Evolutionary conservation across 1,284 basidiomycete species (phyloP), one percentile per base, ranked within the genome.

Genomic region (Nidula niveotomentosa): DNA sequence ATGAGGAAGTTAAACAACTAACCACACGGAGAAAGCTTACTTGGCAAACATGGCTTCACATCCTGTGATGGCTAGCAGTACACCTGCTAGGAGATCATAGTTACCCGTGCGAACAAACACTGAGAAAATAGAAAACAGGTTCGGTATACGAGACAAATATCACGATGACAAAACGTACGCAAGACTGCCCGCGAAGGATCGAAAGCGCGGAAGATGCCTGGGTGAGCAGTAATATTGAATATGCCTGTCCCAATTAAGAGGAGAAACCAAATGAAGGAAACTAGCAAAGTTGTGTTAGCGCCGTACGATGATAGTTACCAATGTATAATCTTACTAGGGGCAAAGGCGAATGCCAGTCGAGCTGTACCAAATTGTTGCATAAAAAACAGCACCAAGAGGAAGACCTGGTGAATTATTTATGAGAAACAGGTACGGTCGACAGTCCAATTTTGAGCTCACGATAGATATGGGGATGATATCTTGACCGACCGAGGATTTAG

Each of bases 21-120:
- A 30, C 30, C 30, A 30, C 30, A 30, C 30, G 30, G 30, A 36
- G 43, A 6, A 4, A 9, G 52, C 43, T 9, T 33, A 17, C 83
- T 84, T 86, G 36, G 84, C 85, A 65, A 88, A 88, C 49, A 88
- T 70, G 2, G 86, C 86, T 65, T 90, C 87, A 58, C 80, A 85
- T 1, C 86, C 87, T 0, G 87, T 89, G 17, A 89, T 60, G 0
- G 81, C 77, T 1, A 90, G 76, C 6, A 90, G 67, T 1, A 90
- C 75, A 41, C 87, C 87, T n/a, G 81, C 75, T 2, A 90, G 76
- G 3, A 81, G 62, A 56, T 85, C 82, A 55, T 83, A 88, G 56
- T 87, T 68, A 51, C 71, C 73, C 1, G 85, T 88, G 7, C 87
- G 77, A 0, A 87, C 81, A 57, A 90, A 90, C 8, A 81, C 83